Evolutionary conservation across 805 yeast species (phyloP), one percentile per base, ranked within the genome.

Genomic region (Saccharomycopsis guyanensis): DNA sequence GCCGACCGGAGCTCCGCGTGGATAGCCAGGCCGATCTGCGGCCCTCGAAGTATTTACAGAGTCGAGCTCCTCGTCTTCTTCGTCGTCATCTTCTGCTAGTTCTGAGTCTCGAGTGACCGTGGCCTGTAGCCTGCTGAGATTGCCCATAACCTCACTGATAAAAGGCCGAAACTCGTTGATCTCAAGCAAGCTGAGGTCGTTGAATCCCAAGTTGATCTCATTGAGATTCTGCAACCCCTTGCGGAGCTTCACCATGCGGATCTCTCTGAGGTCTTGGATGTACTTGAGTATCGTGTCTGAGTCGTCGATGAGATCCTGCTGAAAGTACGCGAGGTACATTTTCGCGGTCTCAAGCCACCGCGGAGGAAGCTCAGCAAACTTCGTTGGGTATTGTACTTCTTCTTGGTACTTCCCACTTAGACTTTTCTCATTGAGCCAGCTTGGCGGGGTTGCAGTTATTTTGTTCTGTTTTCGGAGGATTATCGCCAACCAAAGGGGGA

Each of bases 401-500:
- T 75, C 80, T 18, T 82, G 86, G 55, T 83, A 77, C 37, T 72
- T 69, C 4, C 67, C 70, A 45, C 74, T 73, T 47, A 91, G 61
- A 42, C 68, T 68, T 16, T 68, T 66, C 40, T 75, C 62, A 7
- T 72, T 73, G 7, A 93, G 69, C 98, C 98, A 93, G 1, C 68
- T 71, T 0, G 98, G 98, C 12, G 88, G 82, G 6, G 86, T 79
- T 2, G 93, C 78, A 52, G 80, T 82, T 63, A 97, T 87, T 56
- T 88, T 82, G 40, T 80, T 82, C 61, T 93, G 97, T 40, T 81
- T 78, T 57, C 86, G 87, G 42, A 93, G 66, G 18, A 89, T 66
- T 5, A 89, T 59, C 0, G 97, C 97, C 18, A 86, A 67, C 97
- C 97, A 93, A 1, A 91, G 53, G 0, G 96, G 95, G 0, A 93